Conservation (phyloP, 2,329 filamentous ascomycete genomes). For the Calonectria honghensis region DNA sequence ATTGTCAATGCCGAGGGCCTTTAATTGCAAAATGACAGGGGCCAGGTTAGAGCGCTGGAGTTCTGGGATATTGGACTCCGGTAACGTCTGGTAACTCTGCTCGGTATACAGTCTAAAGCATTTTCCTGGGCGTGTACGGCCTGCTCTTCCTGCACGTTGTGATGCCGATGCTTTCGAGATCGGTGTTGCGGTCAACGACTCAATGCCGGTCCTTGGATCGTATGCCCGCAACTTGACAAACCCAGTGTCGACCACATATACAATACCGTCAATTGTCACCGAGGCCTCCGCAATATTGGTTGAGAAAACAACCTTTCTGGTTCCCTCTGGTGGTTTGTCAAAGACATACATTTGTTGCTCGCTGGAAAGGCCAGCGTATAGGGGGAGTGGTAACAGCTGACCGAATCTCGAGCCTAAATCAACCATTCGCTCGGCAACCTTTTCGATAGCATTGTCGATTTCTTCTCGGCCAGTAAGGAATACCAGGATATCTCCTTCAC, state of each 20-base stretch:
- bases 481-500: constrained; percentile 89
- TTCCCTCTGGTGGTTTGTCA: constrained; percentile 86
- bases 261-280: constrained; percentile 93
- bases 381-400: constrained; percentile 73
- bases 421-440: constrained; percentile 82
- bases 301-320: constrained; percentile 91
- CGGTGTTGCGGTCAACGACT: constrained; percentile 87
- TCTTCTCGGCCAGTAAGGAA: constrained; percentile 96
- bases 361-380: constrained; percentile 91
- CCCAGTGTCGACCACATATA: constrained; percentile 92
- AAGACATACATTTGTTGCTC: constrained; percentile 98
- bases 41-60: constrained; percentile 95
- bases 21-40: constrained; percentile 90
- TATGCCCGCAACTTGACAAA: constrained; percentile 94
- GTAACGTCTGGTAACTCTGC: constrained; percentile 77
- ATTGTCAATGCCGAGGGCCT: constrained; percentile 96
- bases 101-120: constrained; percentile 96
- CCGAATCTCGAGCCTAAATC: constrained; percentile 68
- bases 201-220: constrained; percentile 89
- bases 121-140: constrained; percentile 91
- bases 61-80: constrained; percentile 87
- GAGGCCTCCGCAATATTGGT: constrained; percentile 98
- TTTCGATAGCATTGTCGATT: constrained; percentile 88
- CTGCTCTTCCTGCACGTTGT: constrained; percentile 92
- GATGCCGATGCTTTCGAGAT: constrained; percentile 95